phyloP scores from a whole-genome alignment of 73 alveolate genomes.

The Paramecium caudatum region DNA sequence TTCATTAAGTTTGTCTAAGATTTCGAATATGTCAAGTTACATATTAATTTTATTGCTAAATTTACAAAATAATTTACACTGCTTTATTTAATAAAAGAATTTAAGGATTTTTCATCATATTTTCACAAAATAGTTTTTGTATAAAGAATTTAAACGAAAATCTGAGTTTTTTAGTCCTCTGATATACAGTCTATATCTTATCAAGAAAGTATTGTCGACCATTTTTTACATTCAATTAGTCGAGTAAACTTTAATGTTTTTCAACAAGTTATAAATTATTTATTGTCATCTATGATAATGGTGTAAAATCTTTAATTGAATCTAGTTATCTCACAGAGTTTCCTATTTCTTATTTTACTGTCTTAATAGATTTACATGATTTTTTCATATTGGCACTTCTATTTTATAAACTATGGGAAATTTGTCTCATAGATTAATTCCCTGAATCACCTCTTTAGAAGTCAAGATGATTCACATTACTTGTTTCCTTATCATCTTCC shows the following conservation, averaged over 20 bases:
- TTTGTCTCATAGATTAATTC: too few relatives aligned
- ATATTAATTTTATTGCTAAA: background rate
- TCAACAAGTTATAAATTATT: background rate
- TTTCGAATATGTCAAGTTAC: background rate
- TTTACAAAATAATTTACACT: background rate
- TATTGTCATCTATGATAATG: background rate
- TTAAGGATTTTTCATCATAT: conserved; percentile 42
- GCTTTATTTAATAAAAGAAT: conserved; percentile 1
- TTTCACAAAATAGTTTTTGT: conserved; percentile 5
- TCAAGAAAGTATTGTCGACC: background rate
- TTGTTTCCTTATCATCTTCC: background rate
- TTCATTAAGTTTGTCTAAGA: conserved; percentile 43
- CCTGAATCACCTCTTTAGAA: too few relatives aligned
- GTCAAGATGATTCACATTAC: too few relatives aligned
- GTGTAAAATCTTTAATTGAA: background rate
- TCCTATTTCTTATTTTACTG: background rate
- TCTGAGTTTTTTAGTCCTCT: background rate
- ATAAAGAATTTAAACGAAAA: background rate
- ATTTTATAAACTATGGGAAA: too few relatives aligned
- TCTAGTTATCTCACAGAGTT: background rate
- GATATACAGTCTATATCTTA: background rate
- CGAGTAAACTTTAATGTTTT: conserved; percentile 17
- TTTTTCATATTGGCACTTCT: background rate
- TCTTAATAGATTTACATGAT: conserved; percentile 25
- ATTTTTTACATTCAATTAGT: background rate